These are phyloP conservation scores for Pseudopithomyces chartarum DNA, from an alignment of 2,329 filamentous ascomycete species.

Conservation along the genomic window DNA sequence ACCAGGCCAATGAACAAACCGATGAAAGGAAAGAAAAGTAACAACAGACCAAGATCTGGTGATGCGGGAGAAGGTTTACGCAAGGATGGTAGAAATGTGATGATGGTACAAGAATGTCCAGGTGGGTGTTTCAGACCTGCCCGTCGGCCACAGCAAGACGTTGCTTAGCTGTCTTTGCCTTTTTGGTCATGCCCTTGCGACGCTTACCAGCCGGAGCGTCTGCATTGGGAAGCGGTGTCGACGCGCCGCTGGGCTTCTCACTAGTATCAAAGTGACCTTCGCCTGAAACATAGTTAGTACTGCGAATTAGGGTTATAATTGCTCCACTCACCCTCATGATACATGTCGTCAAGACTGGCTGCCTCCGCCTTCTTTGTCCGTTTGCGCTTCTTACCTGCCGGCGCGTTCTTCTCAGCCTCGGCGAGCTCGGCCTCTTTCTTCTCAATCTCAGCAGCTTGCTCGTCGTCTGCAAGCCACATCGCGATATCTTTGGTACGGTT, in stretches of 20 bases:
- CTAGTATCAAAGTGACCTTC: conserved; percentile 96
- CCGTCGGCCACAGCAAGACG: conserved; percentile 56
- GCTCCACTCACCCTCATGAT: conserved; percentile 86
- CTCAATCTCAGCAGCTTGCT: conserved; percentile 93
- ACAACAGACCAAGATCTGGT: not conserved
- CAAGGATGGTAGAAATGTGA: conserved; percentile 10
- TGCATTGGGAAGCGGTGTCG: conserved; percentile 71
- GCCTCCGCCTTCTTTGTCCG: conserved; percentile 64
- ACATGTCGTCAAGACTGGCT: conserved; percentile 87
- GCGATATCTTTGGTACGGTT: conserved; percentile 98
- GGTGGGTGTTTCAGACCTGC: conserved; percentile 30
- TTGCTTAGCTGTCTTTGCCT: conserved; percentile 58
- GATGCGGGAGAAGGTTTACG: conserved; percentile 6
- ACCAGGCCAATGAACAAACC: not conserved
- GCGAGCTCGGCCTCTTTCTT: conserved; percentile 86
- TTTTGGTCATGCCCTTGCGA: conserved; percentile 53
- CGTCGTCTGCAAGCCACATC: conserved; percentile 97
- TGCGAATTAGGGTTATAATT: not conserved
- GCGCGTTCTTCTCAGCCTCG: conserved; percentile 62
- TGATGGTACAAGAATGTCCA: conserved; percentile 6
- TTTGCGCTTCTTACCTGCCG: conserved; percentile 58
- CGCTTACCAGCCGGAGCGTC: conserved; percentile 54
- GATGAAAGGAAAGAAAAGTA: conserved; percentile 1
- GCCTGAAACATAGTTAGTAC: conserved; percentile 60
- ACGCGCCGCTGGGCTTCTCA: conserved; percentile 82